A percentile compares a stretch with the other conserved stretches of the same genome.
Conservation (phyloP, 768 basidiomycete species). For the Dendrothele bispora region DNA sequence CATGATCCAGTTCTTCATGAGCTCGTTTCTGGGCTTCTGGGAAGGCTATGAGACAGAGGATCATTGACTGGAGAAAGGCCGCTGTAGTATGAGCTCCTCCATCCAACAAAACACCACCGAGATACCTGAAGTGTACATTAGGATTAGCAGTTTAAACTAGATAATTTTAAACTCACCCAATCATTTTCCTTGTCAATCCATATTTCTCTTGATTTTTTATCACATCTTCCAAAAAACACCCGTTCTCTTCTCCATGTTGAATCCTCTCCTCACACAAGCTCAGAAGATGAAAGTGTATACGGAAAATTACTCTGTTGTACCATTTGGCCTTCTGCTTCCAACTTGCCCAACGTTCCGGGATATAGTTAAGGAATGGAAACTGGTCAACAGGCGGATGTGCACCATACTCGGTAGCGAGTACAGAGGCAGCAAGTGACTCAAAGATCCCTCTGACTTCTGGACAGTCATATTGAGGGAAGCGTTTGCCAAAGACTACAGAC, state of each 20-base stretch:
- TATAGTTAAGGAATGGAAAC: too few species aligned
- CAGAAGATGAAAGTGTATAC: slow-evolving; percentile 22
- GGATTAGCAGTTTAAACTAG: slow-evolving; percentile 15
- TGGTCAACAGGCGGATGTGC: slow-evolving; percentile 33
- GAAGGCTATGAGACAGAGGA: too few species aligned
- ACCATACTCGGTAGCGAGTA: slow-evolving; percentile 25
- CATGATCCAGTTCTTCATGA: too few species aligned
- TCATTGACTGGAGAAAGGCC: slow-evolving; percentile 18
- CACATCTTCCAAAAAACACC: slow-evolving; percentile 30
- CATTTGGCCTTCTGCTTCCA: slow-evolving; percentile 29
- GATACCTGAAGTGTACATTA: slow-evolving; percentile 3
- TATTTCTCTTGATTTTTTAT: slow-evolving; percentile 19
- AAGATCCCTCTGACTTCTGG: slow-evolving; percentile 25
- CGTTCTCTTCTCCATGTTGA: slow-evolving; percentile 22
- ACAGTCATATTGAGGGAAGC: too few species aligned
- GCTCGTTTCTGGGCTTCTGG: too few species aligned
- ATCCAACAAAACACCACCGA: too few species aligned
- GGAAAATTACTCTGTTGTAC: slow-evolving; percentile 21
- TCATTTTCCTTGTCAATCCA: slow-evolving; percentile 23
- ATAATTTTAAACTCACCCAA: too few species aligned
- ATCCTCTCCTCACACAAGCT: too few species aligned
- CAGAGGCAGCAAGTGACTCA: slow-evolving; percentile 23
- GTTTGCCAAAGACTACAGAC: slow-evolving; percentile 28
- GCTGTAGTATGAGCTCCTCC: slow-evolving; percentile 30
- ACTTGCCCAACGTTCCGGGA: too few species aligned